Conservation (phyloP, 108 stramenopile genomes). For the Aurantiochytrium sp. region DNA sequence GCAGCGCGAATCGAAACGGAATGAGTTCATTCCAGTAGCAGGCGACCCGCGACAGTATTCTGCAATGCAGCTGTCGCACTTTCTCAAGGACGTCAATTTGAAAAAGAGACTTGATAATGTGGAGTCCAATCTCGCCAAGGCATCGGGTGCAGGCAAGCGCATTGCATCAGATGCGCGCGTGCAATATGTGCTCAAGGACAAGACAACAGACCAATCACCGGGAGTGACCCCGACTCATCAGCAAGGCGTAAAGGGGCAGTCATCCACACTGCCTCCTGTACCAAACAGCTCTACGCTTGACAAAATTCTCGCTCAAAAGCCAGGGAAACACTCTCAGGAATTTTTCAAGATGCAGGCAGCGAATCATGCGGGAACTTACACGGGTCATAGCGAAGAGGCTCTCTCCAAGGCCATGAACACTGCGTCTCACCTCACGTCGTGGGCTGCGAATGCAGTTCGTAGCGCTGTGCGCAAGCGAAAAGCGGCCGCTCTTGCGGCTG, state of each 20-base stretch:
- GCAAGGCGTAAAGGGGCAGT: not conserved
- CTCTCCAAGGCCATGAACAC: slow-evolving; percentile 68
- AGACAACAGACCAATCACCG: not conserved
- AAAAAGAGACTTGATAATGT: not conserved
- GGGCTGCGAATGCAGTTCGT: slow-evolving; percentile 83
- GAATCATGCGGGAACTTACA: not conserved
- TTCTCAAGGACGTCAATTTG: slow-evolving; percentile 54
- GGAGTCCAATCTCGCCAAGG: not conserved
- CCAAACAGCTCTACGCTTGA: not conserved
- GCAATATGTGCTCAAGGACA: slow-evolving; percentile 38
- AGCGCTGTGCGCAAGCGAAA: slow-evolving; percentile 52
- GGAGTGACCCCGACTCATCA: not conserved
- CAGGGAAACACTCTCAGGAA: not conserved
- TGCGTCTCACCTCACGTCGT: slow-evolving; percentile 68
- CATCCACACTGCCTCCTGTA: not conserved
- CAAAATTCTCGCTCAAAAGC: not conserved
- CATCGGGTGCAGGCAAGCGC: slow-evolving; percentile 14
- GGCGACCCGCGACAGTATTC: slow-evolving; percentile 76
- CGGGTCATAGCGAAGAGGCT: slow-evolving; percentile 36
- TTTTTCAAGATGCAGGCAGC: not conserved
- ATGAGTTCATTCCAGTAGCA: slow-evolving; percentile 83
- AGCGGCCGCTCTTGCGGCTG: not conserved
- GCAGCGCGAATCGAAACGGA: slow-evolving; percentile 70
- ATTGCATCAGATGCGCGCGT: slow-evolving; percentile 42
- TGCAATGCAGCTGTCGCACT: slow-evolving; percentile 74